Evolutionary conservation across 331 rosid genomes (phyloP).

Genomic region (Telfairia occidentalis): DNA sequence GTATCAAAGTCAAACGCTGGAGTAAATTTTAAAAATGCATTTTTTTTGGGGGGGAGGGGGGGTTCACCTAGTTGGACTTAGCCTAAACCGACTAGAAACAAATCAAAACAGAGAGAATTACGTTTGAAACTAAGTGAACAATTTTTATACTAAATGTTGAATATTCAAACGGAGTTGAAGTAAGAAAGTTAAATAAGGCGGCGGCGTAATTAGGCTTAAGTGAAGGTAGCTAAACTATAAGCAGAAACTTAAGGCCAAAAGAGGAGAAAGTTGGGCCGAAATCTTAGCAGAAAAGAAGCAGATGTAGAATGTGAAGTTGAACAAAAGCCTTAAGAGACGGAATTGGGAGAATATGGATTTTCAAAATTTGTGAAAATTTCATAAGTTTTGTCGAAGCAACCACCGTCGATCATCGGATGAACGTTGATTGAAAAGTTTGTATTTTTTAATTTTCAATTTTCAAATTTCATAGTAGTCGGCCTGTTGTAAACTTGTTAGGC

Average conservation of each 20-base stretch:
- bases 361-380: background rate
- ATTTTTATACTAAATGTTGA: too few species aligned
- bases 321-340: background rate
- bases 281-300: background rate
- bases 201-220: background rate
- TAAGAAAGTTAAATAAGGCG: background rate
- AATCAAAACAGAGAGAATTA: too few species aligned
- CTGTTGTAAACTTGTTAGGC: background rate
- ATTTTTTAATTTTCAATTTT: background rate
- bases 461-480: conserved; percentile 7
- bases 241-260: background rate
- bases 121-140: too few species aligned
- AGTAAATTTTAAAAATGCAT: too few species aligned
- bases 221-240: background rate
- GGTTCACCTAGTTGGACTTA: too few species aligned
- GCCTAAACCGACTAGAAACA: too few species aligned
- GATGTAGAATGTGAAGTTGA: background rate
- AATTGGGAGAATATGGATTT: background rate
- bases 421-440: background rate
- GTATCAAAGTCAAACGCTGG: too few species aligned
- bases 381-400: background rate
- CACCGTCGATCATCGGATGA: background rate
- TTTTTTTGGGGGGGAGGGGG: too few species aligned
- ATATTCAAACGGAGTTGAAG: background rate
- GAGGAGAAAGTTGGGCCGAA: background rate